Percentiles rank a stretch among this genome's conserved stretches.
These are phyloP conservation scores for Trichosporon sp. DNA, from an alignment of 1,284 basidiomycete species.

Conservation along the genomic window DNA sequence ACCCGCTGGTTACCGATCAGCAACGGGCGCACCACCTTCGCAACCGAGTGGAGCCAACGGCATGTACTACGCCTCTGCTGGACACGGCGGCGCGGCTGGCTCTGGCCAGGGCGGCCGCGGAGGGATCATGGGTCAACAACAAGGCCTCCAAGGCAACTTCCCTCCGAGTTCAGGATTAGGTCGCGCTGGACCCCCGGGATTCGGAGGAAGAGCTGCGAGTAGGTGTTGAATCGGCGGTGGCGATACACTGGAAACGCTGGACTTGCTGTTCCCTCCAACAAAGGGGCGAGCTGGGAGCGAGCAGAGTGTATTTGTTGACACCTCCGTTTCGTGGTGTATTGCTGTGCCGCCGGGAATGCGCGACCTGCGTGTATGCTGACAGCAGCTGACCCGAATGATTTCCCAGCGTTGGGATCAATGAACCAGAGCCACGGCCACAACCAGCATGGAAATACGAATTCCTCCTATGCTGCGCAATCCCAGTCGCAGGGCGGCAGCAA, in stretches of 20 bases:
- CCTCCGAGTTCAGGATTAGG: slow-evolving; percentile 22
- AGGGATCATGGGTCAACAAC: slow-evolving; percentile 13
- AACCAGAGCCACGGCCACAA: slow-evolving; percentile 19
- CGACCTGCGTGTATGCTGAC: slow-evolving; percentile 3
- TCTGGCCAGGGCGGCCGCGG: slow-evolving; percentile 15
- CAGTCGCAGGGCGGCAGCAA: slow-evolving; percentile 28
- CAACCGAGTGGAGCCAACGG: slow-evolving; percentile 20
- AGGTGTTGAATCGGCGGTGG: slow-evolving; percentile 4
- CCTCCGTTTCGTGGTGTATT: neutral
- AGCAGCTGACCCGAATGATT: slow-evolving; percentile 41
- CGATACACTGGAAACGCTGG: neutral
- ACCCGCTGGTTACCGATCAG: slow-evolving; percentile 17
- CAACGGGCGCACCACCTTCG: slow-evolving; percentile 10
- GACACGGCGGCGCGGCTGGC: slow-evolving; percentile 18
- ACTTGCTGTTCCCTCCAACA: too few relatives aligned
- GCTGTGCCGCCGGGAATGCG: neutral
- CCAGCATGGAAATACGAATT: slow-evolving; percentile 21
- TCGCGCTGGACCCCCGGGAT: slow-evolving; percentile 43
- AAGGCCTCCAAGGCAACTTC: slow-evolving; percentile 18
- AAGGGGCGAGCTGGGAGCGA: neutral
- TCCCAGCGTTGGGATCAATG: slow-evolving; percentile 43
- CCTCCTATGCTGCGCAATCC: slow-evolving; percentile 39
- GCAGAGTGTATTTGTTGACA: neutral
- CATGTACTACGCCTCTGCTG: slow-evolving; percentile 42
- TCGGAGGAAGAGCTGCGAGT: slow-evolving; percentile 28